These are phyloP conservation scores for Chloris gayana DNA, from an alignment of 176 grass and related monocot genomes.

Conservation along the genomic window DNA sequence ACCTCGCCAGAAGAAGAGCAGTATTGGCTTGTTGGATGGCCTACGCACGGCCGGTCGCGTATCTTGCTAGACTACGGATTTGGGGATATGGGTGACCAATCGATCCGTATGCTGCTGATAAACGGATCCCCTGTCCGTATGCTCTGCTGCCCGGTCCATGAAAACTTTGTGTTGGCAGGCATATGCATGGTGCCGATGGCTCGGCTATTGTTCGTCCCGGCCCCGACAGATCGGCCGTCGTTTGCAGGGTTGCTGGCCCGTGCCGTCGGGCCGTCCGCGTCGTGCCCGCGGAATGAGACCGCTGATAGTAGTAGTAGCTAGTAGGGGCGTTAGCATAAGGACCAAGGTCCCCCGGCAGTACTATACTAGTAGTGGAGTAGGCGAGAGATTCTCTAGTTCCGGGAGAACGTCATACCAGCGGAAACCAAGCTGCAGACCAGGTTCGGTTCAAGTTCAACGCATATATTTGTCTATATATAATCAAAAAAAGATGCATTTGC, in stretches of 20 bases:
- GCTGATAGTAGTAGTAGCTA: not conserved
- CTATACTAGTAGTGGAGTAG: not conserved
- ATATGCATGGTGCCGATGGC: not conserved
- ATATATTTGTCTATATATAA: too few species aligned
- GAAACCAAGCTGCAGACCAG: too few species aligned
- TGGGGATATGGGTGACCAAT: not conserved
- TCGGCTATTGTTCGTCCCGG: not conserved
- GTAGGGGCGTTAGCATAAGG: not conserved
- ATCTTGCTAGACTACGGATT: too few species aligned
- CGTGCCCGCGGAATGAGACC: not conserved
- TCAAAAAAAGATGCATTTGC: too few species aligned
- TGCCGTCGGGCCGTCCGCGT: not conserved
- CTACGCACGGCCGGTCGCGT: not conserved
- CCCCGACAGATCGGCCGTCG: constrained; percentile 11
- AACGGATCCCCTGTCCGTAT: not conserved
- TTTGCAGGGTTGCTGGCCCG: not conserved
- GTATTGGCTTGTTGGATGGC: not conserved
- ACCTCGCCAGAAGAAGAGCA: not conserved
- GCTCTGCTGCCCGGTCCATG: not conserved
- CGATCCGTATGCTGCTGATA: not conserved
- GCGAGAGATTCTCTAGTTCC: constrained; percentile 5
- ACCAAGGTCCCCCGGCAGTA: not conserved
- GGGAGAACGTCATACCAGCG: not conserved
- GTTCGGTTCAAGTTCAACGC: too few species aligned
- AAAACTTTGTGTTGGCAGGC: not conserved